Evolutionary conservation across 2,329 filamentous ascomycete species (phyloP), one percentile per base, ranked within the genome.

Genomic region (Tolypocladium inflatum): DNA sequence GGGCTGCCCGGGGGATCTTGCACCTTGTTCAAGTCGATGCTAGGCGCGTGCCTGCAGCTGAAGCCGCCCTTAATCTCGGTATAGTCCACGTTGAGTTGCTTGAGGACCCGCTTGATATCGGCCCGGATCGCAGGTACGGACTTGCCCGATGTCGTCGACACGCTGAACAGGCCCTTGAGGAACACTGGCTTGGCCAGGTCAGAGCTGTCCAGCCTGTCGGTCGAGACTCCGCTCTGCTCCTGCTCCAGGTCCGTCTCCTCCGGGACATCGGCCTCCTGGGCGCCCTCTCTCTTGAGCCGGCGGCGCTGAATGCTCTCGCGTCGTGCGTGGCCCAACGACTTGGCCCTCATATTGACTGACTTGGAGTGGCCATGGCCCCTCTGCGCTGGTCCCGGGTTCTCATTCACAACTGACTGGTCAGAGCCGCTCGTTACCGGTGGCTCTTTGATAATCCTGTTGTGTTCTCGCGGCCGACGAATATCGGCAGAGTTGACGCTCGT

Each of bases 81-180:
- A 69, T 90, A 97, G 15, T 95, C 89, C n/a, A 97, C 91, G 19
- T 90, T 89, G 19, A 97, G 83, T 70, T 93, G 87, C 64, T 86
- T 88, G 56, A 99, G 76, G 3, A 97, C 94, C 55, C 93, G 83
- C 68, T 95, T 95, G 65, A 99, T 90, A 69, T 99, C 94, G 8
- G 85, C 79, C 43, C 93, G 86, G 62, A 99, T 99, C 59, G 91
- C 85, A 1, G 86, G 79, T 13, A 97, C 83, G 1, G 93, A 90
- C 69, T 95, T 96, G 68, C 87, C 94, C 59, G 91, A 97, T 8
- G 94, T 99, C 0, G 94, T 99, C 4, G 91, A 95, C 57, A 97
- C 94, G 67, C 93, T 97, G 76, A 99, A 97, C 21, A 99, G 80
- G 5, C 94, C 94, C 73, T 97, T 99, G 58, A 99, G 82, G 71